Evolutionary conservation across 768 basidiomycete species (phyloP), one percentile per base, ranked within the genome.

Genomic region (Thelephora ganbajun): DNA sequence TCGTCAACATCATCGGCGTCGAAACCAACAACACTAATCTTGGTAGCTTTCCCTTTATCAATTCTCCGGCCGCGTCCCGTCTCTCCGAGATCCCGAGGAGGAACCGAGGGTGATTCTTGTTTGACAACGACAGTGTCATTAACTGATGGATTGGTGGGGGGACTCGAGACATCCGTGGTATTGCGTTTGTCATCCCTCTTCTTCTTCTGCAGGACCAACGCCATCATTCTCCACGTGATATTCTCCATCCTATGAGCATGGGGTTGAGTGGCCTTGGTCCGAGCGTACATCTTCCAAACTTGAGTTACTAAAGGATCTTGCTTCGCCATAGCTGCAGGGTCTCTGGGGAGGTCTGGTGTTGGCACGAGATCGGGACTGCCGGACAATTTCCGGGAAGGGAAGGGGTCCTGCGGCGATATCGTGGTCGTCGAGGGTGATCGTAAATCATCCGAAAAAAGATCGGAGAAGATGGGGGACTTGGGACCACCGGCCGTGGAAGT

Each of bases 181-280:
- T 45, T 49, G 65, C 51, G 76, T 69, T 49, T 59, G 48, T 83
- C 80, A 18, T 83, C 80, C 39, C 84, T 83, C 64, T 80, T 80
- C 68, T 83, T 82, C 74, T 86, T 94, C 71, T 84, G 83, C 48
- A 99, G 67, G 11, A 87, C 89, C 60, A 99, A 69, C 20, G 92
- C 85, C 93, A 97, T 97, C 91, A 98, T 88, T 50, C 96, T 69
- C 94, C 94, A 97, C 0, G 93, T 96, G 47, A 98, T 63, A 60
- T 97, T 98, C 68, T 98, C 96, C 89, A 99, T 92, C 58, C 93
- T 69, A 64, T 92, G 88, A 0, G 86, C 89, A 59, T 94, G 89
- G 26, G 93, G 91, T 48, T 94, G 66, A 30, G 73, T 76, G n/a
- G 83, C 85, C 66, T 91, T 92, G 42, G 84, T 86, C 51, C 86